Conservation (phyloP, 148 eudicot genomes). For the Selenicereus undatus region DNA sequence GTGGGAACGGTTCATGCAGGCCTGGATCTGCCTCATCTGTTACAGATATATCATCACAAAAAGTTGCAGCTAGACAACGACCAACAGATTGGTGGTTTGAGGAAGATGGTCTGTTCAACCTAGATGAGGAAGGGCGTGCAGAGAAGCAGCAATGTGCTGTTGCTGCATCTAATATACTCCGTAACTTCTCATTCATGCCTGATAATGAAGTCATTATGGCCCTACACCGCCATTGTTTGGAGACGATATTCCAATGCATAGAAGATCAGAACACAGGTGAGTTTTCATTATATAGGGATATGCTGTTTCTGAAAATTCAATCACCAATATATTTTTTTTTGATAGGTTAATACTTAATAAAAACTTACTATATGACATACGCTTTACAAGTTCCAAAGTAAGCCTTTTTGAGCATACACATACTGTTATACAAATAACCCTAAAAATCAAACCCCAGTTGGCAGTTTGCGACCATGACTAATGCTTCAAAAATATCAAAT, state of each 20-base stretch:
- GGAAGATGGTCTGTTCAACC: constrained; percentile 91
- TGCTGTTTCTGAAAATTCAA: not conserved
- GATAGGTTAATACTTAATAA: not conserved
- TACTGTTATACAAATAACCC: too few species aligned
- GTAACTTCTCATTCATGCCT: constrained; percentile 92
- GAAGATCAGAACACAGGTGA: constrained; percentile 77
- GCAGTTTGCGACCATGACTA: not conserved
- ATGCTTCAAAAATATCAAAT: not conserved
- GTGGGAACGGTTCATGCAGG: constrained; percentile 34
- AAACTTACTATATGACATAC: not conserved
- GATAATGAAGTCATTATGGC: constrained; percentile 92
- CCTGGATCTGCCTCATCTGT: constrained; percentile 46
- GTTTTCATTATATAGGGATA: not conserved
- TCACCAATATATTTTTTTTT: not conserved
- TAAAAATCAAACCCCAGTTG: not conserved
- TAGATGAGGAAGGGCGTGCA: constrained; percentile 87
- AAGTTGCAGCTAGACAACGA: constrained; percentile 36
- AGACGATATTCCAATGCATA: constrained; percentile 79
- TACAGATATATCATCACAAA: constrained; percentile 53
- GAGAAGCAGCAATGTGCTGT: constrained; percentile 96
- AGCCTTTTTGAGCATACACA: not conserved
- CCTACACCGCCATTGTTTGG: constrained; percentile 89
- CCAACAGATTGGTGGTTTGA: constrained; percentile 87
- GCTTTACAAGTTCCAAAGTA: constrained; percentile 16
- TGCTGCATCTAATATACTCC: constrained; percentile 91